Conservation (phyloP, 2,329 filamentous ascomycete species). For the Raffaelea arxii region DNA sequence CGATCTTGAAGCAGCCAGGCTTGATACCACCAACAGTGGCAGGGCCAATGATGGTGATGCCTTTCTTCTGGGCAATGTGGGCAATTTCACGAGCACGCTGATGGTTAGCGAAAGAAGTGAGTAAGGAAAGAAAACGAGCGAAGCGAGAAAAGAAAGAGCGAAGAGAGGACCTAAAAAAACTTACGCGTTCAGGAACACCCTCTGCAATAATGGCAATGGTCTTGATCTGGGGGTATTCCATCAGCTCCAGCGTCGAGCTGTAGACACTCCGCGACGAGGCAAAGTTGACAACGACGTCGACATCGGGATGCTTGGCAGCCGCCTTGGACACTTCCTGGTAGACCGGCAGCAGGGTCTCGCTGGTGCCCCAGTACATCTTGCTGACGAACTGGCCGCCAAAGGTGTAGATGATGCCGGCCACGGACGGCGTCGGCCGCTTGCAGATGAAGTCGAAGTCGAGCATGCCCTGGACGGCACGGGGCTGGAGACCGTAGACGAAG, state of each 20-base stretch:
- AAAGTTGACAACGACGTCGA: constrained; percentile 98
- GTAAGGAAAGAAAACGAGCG: constrained; percentile 16
- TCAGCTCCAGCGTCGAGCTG: constrained; percentile 96
- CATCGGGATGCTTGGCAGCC: constrained; percentile 90
- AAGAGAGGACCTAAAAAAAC: constrained; percentile 23
- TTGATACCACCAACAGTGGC: constrained; percentile 99
- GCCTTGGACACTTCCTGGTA: constrained; percentile 94
- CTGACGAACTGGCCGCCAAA: constrained; percentile 99
- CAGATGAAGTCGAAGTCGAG: constrained; percentile 99
- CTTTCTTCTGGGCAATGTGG: constrained; percentile 95
- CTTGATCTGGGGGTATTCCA: constrained; percentile 94
- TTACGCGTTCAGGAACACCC: constrained; percentile 94
- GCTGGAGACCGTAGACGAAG: constrained; percentile 99
- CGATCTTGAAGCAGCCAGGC: constrained; percentile 98
- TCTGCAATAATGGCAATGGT: constrained; percentile 99
- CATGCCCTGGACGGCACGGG: constrained; percentile 83
- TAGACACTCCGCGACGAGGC: constrained; percentile 98
- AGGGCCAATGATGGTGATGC: constrained; percentile 96
- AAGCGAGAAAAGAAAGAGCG: neutral
- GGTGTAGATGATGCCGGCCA: constrained; percentile 99
- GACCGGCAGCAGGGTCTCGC: constrained; percentile 95
- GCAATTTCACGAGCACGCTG: constrained; percentile 96
- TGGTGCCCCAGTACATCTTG: constrained; percentile 99
- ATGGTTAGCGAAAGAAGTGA: neutral
- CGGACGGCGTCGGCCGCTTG: constrained; percentile 93